Conservation (phyloP, 371 early-diverging fungal species). For the Mortierella sp. region DNA sequence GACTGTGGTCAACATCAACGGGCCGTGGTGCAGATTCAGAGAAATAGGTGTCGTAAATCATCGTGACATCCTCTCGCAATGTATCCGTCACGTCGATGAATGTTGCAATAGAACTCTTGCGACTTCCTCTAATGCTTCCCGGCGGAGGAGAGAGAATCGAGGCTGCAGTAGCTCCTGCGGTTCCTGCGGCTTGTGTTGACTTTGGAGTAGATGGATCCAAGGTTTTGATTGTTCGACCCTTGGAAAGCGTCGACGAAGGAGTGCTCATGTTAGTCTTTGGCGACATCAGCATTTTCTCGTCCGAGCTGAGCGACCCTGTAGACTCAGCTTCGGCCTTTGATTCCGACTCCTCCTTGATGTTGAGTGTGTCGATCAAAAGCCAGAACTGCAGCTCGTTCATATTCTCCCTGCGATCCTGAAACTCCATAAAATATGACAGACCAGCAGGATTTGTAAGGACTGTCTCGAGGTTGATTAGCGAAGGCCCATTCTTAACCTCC, state of each 20-base stretch:
- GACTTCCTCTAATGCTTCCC: slow-evolving; percentile 22
- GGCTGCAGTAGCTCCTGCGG: neutral
- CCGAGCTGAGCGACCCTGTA: slow-evolving; percentile 15
- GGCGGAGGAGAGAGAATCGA: neutral
- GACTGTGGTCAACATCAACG: slow-evolving; percentile 58
- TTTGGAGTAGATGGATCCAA: slow-evolving; percentile 26
- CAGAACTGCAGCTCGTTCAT: slow-evolving; percentile 83
- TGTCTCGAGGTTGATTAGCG: slow-evolving; percentile 27
- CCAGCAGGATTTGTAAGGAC: slow-evolving; percentile 72
- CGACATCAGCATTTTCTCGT: neutral
- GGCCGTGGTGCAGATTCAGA: slow-evolving; percentile 66
- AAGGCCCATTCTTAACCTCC: slow-evolving; percentile 31
- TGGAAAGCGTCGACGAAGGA: slow-evolving; percentile 28
- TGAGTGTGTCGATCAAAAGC: slow-evolving; percentile 81
- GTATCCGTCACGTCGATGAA: slow-evolving; percentile 50
- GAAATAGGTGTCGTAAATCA: slow-evolving; percentile 82
- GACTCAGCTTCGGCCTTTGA: slow-evolving; percentile 12
- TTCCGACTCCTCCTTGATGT: slow-evolving; percentile 44
- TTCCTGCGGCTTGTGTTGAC: slow-evolving; percentile 18
- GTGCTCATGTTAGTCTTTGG: slow-evolving; percentile 18
- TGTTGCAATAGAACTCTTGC: slow-evolving; percentile 31
- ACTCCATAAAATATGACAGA: slow-evolving; percentile 87
- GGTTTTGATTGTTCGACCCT: slow-evolving; percentile 12
- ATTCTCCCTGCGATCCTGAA: slow-evolving; percentile 80
- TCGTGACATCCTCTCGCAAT: slow-evolving; percentile 70